Base-by-base conservation (phyloP, 495 filamentous ascomycete species). In the Podospora comata region DNA sequence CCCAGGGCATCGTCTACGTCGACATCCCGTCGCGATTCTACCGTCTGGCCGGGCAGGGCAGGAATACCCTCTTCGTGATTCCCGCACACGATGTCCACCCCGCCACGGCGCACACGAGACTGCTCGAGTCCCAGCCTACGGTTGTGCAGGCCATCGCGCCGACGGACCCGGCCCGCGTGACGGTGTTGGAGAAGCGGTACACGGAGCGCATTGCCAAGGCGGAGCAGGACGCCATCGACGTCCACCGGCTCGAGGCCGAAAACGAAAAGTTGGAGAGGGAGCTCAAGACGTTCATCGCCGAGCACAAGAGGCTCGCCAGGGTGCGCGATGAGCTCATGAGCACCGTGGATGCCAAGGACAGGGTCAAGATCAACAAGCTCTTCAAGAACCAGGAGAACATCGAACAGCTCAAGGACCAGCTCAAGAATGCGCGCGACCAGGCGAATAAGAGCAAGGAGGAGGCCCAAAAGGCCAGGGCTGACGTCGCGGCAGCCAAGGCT, bases 61-160 rank as follows among this genome's bases (percentile, higher is more conserved):
- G 68, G 58, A 70, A 68, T 6, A 78, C 81, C 0, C 69, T 87
- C 63, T 87, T 86, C 68, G 76, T 86, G 26, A 72, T 85, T 58
- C 85, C 84, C 2, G 85, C 82, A 15, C 80, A 79, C 65, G 72
- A 74, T 19, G 70, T 77, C 30, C 83, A 84, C 67, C 80, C 83
- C 0, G 80, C 68, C 39, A 78, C 77, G 57, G 73, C 70, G 63
- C 68, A 78, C 32, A 85, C 81, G 6, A 71, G 76, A 19, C 71
- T 77, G 60, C 71, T 80, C 20, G 83, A 85, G 72, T 69, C 63
- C 15, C 72, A 78, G 44, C 83, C 84, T 11, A 84, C 80, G 0
- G 78, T 86, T 2, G 76, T 86, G 16, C 73, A 75, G 1, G 70
- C 79, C 18, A 72, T 78, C 32, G 69, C 77, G 72, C 80, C 82